Evolutionary conservation across 352 stramenopile species (phyloP).

Genomic region (Phytophthora pisi): DNA sequence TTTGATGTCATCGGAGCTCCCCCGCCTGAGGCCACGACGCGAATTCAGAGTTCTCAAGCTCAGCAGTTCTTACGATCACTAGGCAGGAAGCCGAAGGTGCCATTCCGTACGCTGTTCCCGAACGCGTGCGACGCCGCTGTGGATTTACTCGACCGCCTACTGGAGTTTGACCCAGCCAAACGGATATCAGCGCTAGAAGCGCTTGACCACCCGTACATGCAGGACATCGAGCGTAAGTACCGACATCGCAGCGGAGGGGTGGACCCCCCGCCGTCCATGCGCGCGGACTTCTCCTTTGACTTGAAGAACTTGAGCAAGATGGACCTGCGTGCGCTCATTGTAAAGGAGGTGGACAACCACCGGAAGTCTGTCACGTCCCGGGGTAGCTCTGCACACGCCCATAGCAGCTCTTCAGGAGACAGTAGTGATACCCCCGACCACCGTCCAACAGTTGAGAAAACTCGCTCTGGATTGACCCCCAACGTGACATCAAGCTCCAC

Average conservation of each 20-base stretch:
- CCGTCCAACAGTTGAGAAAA: constrained; percentile 8
- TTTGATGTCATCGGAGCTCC: constrained; percentile 79
- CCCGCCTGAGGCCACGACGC: constrained; percentile 40
- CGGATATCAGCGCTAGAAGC: constrained; percentile 67
- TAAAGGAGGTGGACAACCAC: constrained; percentile 73
- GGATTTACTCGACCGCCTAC: constrained; percentile 65
- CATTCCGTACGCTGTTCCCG: constrained; percentile 61
- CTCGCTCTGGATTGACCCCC: not conserved
- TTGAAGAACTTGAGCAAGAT: constrained; percentile 72
- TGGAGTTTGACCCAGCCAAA: constrained; percentile 69
- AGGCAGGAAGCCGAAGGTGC: constrained; percentile 58
- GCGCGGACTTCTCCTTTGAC: constrained; percentile 76
- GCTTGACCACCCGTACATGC: constrained; percentile 72
- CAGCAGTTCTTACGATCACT: constrained; percentile 74
- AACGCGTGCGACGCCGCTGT: constrained; percentile 55
- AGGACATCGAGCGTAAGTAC: constrained; percentile 72
- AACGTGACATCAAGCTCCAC: constrained; percentile 8
- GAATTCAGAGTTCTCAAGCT: constrained; percentile 77
- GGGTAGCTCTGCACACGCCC: not conserved
- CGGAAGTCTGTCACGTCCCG: constrained; percentile 25
- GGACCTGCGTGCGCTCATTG: constrained; percentile 69
- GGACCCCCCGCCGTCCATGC: constrained; percentile 43
- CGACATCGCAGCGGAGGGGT: constrained; percentile 35
- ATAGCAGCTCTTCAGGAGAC: not conserved
- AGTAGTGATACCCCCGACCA: not conserved